Conservation (phyloP, 192 early-diverging fungal genomes). For the Coemansia sp. region DNA sequence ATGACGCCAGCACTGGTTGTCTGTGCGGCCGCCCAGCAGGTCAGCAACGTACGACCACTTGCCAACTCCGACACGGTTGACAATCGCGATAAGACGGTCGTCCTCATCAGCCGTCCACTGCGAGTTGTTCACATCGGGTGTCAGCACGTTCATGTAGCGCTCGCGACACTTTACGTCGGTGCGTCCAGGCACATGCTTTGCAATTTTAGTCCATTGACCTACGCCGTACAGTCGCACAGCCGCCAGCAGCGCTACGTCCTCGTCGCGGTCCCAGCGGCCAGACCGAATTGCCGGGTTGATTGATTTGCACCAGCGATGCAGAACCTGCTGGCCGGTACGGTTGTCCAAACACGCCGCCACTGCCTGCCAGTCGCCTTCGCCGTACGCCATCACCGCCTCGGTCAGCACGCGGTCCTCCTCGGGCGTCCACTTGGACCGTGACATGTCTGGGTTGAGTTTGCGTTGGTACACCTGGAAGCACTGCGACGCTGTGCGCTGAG, state of each 20-base stretch:
- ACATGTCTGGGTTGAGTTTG: conserved; percentile 46
- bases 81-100: conserved; percentile 42
- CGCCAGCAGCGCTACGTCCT: conserved; percentile 64
- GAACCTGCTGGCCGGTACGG: conserved; percentile 70
- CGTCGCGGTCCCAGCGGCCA: conserved; percentile 65
- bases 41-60: conserved; percentile 61
- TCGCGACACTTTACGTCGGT: conserved; percentile 81
- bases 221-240: conserved; percentile 67
- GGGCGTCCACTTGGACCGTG: conserved; percentile 62
- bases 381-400: conserved; percentile 65
- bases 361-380: conserved; percentile 73
- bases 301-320: conserved; percentile 71
- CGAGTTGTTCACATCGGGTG: conserved; percentile 58
- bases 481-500: conserved; percentile 68
- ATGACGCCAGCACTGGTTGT: conserved; percentile 60
- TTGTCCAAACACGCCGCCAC: conserved; percentile 64
- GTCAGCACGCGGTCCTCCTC: conserved; percentile 65
- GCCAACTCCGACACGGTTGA: conserved; percentile 51
- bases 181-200: conserved; percentile 66
- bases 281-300: conserved; percentile 67
- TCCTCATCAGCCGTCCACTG: conserved; percentile 60
- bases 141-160: conserved; percentile 70
- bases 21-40: conserved; percentile 54
- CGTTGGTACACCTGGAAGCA: conserved; percentile 72
- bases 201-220: conserved; percentile 70